phyloP scores from a whole-genome alignment of 495 filamentous ascomycete genomes.

The Aspergillus cristatus region DNA sequence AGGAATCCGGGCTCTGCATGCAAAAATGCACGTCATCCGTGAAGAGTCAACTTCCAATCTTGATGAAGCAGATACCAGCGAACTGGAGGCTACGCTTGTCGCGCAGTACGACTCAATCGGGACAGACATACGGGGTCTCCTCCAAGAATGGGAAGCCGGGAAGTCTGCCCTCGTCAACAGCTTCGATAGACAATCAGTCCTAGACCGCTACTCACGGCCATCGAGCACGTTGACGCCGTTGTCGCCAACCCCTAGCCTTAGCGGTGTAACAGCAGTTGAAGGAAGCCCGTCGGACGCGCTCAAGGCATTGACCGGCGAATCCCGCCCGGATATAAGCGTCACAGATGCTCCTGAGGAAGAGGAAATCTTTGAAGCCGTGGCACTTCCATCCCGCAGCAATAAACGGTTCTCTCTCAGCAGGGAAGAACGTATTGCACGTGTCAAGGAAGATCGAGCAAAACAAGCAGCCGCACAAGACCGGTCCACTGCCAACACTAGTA shows the following conservation, averaged over 20 bases:
- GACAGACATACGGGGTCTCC: constrained; percentile 67
- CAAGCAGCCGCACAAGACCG: constrained; percentile 61
- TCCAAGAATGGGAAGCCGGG: constrained; percentile 87
- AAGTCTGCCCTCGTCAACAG: constrained; percentile 64
- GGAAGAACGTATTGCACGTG: constrained; percentile 81
- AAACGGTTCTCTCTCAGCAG: constrained; percentile 65
- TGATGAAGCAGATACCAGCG: constrained; percentile 59
- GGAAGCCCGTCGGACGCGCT: constrained; percentile 69
- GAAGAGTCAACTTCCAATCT: constrained; percentile 78
- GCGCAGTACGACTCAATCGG: constrained; percentile 93
- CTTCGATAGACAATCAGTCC: constrained; percentile 44
- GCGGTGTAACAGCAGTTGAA: constrained; percentile 79
- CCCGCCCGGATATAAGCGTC: constrained; percentile 20
- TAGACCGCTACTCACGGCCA: constrained; percentile 58
- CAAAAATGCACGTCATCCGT: constrained; percentile 85
- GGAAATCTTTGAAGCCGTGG: constrained; percentile 86
- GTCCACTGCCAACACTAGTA: constrained; percentile 68
- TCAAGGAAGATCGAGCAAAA: constrained; percentile 74
- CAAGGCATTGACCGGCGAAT: constrained; percentile 62
- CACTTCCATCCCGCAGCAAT: constrained; percentile 48
- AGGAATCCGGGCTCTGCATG: constrained; percentile 85
- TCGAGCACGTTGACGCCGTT: constrained; percentile 61
- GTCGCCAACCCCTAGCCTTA: constrained; percentile 71
- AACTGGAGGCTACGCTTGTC: constrained; percentile 64
- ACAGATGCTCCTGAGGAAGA: constrained; percentile 48